Percentiles rank a stretch among this genome's conserved stretches.
Evolutionary conservation across 352 stramenopile species (phyloP).

Genomic region (Phytopythium aichiense): DNA sequence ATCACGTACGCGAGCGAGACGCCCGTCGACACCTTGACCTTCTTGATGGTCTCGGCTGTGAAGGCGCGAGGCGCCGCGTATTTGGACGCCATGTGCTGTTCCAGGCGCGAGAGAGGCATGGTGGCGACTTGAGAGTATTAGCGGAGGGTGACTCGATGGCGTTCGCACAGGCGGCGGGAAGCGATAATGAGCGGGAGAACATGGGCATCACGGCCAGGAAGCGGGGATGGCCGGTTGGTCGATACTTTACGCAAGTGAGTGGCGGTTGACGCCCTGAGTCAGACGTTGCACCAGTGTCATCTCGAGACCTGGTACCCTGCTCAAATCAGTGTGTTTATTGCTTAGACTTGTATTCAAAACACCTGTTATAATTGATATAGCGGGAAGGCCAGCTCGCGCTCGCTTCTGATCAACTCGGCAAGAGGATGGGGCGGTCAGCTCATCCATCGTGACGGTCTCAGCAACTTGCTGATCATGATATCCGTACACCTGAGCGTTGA

Average conservation of each 20-base stretch:
- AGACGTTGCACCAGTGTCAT: background rate
- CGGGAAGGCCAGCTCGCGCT: background rate
- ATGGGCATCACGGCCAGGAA: too few relatives aligned
- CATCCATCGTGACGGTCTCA: slow-evolving; percentile 1
- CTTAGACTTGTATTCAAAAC: background rate
- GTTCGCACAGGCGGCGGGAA: background rate
- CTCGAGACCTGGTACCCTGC: background rate
- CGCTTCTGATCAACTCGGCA: background rate
- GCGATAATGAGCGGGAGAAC: background rate
- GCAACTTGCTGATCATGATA: too few relatives aligned
- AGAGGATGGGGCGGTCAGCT: slow-evolving; percentile 16
- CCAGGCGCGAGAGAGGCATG: slow-evolving; percentile 24
- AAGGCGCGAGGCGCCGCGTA: slow-evolving; percentile 25
- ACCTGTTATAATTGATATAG: background rate
- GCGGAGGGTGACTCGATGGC: background rate
- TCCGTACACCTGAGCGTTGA: too few relatives aligned
- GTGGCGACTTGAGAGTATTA: background rate
- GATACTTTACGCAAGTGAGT: slow-evolving; percentile 1
- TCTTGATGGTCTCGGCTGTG: slow-evolving; percentile 21
- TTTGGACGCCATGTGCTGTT: slow-evolving; percentile 41
- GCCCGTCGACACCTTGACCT: slow-evolving; percentile 29
- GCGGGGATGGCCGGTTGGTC: background rate
- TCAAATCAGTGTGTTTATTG: background rate
- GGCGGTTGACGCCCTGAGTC: background rate
- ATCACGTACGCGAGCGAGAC: slow-evolving; percentile 47